A percentile compares a stretch with the other conserved stretches of the same genome.
phyloP scores from a whole-genome alignment of 768 basidiomycete species.

The Hericium coralloides region DNA sequence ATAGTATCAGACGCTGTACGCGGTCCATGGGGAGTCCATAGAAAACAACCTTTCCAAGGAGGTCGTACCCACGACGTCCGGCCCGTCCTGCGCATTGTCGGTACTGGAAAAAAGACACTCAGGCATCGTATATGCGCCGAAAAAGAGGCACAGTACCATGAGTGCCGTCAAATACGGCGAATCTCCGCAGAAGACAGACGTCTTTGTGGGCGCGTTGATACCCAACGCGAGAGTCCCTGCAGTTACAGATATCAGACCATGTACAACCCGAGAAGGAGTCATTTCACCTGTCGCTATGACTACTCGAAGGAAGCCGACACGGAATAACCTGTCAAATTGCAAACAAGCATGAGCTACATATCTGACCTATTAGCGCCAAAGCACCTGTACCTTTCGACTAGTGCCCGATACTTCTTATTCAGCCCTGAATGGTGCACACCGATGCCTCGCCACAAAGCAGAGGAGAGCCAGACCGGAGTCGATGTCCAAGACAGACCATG shows the following conservation, averaged over 20 bases:
- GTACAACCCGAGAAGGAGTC: not conserved
- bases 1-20: slow-evolving; percentile 54
- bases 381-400: slow-evolving; percentile 58
- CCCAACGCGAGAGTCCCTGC: slow-evolving; percentile 62
- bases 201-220: slow-evolving; percentile 67
- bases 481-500: slow-evolving; percentile 26
- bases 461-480: slow-evolving; percentile 34
- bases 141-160: slow-evolving; percentile 32
- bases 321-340: slow-evolving; percentile 38
- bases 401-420: slow-evolving; percentile 48
- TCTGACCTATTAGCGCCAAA: not conserved
- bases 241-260: not conserved
- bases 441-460: slow-evolving; percentile 48
- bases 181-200: slow-evolving; percentile 55
- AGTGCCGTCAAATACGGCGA: slow-evolving; percentile 53
- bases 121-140: not conserved
- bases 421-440: slow-evolving; percentile 67
- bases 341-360: not conserved
- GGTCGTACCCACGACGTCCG: slow-evolving; percentile 62
- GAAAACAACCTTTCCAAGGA: slow-evolving; percentile 64
- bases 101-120: slow-evolving; percentile 32
- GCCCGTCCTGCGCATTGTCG: slow-evolving; percentile 70
- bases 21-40: slow-evolving; percentile 58
- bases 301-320: slow-evolving; percentile 52
- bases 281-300: slow-evolving; percentile 57